Evolutionary conservation across 169 alveolate genomes (phyloP), one percentile per base, ranked within the genome.

Genomic region (Plasmodium sp.): DNA sequence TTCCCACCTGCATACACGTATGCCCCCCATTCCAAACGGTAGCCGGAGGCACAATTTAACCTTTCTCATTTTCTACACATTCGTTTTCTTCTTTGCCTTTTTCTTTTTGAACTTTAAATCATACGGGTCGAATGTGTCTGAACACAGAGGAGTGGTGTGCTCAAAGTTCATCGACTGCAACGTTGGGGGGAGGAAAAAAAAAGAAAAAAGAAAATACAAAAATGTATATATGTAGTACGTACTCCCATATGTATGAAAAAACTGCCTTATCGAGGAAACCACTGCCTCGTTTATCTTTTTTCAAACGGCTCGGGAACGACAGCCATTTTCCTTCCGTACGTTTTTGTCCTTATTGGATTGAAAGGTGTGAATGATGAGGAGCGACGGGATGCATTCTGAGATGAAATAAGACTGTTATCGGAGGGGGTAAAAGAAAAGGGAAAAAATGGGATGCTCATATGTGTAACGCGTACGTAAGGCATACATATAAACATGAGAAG

Each of bases 351-450:
- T 84, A 48, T 79, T 74, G 7, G 93, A 54, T 27, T 85, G 93
- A 34, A 85, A 85, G 33, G 83, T 85, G 43, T 74, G 43, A 85
- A 85, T 85, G 14, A 85, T 85, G 39, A 85, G 51, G 16, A 85
- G 31, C 16, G 93, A 85, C n/a, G 93, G 93, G 81, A 85, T 56
- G 45, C 93, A 85, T 77, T 85, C 93, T 56, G 93, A 85, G 22
- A 85, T 48, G 45, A 85, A 85, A 39, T 85, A 85, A 34, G 80
- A 36, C 93, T 85, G 39, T 67, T 67, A 85, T 10, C 31, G n/a
- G 16, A 31, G 16, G 51, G n/a, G 54, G 6, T 9, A 27, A 48
- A 77, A 34, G 27, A 36, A 34, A 75, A 45, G 2, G n/a, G 36
- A 22, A 9, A 36, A 51, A 33, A 18, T 51, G 48, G 31, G 39